These are phyloP conservation scores for rapeseed (Brassica napus) DNA, from an alignment of 345 rosid species.

Conservation along the genomic window DNA sequence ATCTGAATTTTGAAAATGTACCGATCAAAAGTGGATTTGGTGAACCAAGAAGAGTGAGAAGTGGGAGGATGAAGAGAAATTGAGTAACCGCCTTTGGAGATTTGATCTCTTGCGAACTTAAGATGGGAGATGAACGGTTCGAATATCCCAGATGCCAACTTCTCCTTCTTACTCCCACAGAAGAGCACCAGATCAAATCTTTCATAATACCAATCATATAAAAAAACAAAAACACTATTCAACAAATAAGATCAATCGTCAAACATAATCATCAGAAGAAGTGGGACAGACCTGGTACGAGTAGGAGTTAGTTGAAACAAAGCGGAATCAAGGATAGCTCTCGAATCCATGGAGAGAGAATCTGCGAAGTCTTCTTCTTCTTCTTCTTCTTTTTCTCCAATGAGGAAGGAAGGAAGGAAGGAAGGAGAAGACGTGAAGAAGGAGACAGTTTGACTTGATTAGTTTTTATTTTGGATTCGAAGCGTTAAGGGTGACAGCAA, in stretches of 20 bases:
- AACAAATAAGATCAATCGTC: neutral
- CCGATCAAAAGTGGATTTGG: constrained; percentile 86
- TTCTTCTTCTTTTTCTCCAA: neutral
- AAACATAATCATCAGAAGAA: neutral
- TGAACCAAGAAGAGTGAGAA: constrained; percentile 65
- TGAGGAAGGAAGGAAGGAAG: neutral
- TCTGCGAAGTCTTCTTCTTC: constrained; percentile 8
- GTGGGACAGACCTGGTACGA: constrained; percentile 62
- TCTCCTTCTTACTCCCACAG: constrained; percentile 66
- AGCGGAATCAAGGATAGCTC: constrained; percentile 64
- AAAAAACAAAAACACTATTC: neutral
- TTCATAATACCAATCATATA: neutral
- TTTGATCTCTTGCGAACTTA: constrained; percentile 71
- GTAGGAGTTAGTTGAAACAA: constrained; percentile 92
- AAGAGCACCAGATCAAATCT: constrained; percentile 83
- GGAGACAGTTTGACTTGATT: constrained; percentile 24
- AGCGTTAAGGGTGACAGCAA: constrained; percentile 41
- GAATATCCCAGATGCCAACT: constrained; percentile 78
- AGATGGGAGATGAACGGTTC: constrained; percentile 81
- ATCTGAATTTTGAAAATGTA: constrained; percentile 22
- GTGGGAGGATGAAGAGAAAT: constrained; percentile 68
- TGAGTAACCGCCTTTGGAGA: constrained; percentile 84
- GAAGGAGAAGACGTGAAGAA: constrained; percentile 29
- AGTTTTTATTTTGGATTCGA: constrained; percentile 17
- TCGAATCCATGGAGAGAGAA: constrained; percentile 53